These are phyloP conservation scores for Rhodocollybia butyracea DNA, from an alignment of 768 basidiomycete genomes.

Conservation along the genomic window DNA sequence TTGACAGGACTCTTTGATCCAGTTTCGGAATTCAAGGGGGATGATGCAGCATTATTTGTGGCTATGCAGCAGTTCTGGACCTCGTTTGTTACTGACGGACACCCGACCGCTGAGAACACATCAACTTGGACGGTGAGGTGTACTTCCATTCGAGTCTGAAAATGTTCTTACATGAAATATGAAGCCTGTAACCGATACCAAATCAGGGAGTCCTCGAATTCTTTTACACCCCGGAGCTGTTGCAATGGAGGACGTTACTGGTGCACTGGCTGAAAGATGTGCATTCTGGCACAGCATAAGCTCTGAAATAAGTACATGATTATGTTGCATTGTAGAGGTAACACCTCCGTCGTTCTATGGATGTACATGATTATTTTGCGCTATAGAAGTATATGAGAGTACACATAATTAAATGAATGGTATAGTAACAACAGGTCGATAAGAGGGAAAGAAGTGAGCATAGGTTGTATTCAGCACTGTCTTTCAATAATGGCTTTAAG, in stretches of 20 bases:
- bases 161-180: neutral
- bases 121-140: slow-evolving; percentile 27
- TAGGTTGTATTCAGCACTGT: no score
- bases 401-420: no score
- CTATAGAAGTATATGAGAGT: no score
- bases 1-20: slow-evolving; percentile 33
- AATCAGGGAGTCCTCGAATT: slow-evolving; percentile 5
- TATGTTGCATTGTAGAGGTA: no score
- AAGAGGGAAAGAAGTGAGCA: no score
- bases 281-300: slow-evolving; percentile 12
- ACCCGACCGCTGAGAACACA: slow-evolving; percentile 20
- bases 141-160: neutral
- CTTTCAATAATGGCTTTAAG: neutral
- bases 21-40: slow-evolving; percentile 15
- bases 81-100: slow-evolving; percentile 33
- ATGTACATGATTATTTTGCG: no score
- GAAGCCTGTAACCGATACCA: neutral
- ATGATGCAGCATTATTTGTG: slow-evolving; percentile 28
- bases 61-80: slow-evolving; percentile 39
- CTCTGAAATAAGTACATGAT: slow-evolving; percentile 3
- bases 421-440: no score
- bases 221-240: slow-evolving; percentile 8
- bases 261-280: slow-evolving; percentile 2
- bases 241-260: slow-evolving; percentile 2
- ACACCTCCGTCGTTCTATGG: no score